Base-by-base conservation (phyloP, 192 early-diverging fungal genomes). In the Spinellus fusiger region DNA sequence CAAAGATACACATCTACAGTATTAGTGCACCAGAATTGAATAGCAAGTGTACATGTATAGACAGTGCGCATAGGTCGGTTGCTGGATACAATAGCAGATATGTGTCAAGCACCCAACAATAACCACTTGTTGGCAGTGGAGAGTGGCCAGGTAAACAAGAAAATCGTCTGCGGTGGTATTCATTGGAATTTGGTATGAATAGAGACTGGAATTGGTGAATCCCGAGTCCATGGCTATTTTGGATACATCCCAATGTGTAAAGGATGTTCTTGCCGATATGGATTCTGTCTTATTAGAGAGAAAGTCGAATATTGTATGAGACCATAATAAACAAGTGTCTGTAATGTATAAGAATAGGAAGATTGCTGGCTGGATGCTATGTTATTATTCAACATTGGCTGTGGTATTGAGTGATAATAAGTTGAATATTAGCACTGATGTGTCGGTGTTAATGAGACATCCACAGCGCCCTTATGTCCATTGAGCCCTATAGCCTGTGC, bases 231-330 rank as follows among this genome's bases (percentile, higher is more conserved):
- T 61, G 59, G 37, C 31, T 8, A 50, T 61, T 26, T 22, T 61
- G 18, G 18, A 61, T 25, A 61, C 32, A 61, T 32, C 33, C 13
- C 25, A 20, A 7, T 35, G 32, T n/a, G 16, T 61, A 35, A 49
- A 61, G 5, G 13, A 50, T 0, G 34, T 34, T 7, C 16, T 61
- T 12, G 27, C 48, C 15, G 48, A 51, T 51, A 18, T 61, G 5
- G 59, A 61, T 25, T 51, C 59, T 16, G 34, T 61, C 27, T 15
- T 61, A n/a, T 34, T 61, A 16, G 59, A 61, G 37, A 61, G 59
- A 50, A 46, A 51, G 20, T 25, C 38, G 0, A 35, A 25, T 5
- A 16, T 56, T 5, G 5, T 25, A 20, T 16, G 23, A 56, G 34
- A 56, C 8, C 7, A 56, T 56, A 53, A 27, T 53, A 53, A 47